These are phyloP conservation scores for Chrysanthemum lavandulifolium DNA, from an alignment of 129 eudicot species.

Conservation along the genomic window DNA sequence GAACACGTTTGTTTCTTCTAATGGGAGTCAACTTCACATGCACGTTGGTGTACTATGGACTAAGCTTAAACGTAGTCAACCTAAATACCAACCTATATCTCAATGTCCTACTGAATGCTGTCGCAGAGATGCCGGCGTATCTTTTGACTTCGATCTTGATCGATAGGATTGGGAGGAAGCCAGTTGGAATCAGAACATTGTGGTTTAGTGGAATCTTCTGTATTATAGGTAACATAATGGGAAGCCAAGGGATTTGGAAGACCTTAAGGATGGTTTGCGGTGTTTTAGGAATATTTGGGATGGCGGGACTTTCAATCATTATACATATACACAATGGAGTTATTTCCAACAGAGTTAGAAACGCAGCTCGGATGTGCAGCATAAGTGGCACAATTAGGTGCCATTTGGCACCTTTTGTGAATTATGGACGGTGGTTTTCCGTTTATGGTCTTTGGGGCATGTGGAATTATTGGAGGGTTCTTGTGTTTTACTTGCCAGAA, in stretches of 20 bases:
- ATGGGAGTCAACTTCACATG: too few relatives aligned
- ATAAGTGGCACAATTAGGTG: slow-evolving; percentile 71
- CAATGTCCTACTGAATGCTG: too few relatives aligned
- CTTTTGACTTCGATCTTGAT: too few relatives aligned
- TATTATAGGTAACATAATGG: slow-evolving; percentile 48
- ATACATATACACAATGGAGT: slow-evolving; percentile 72
- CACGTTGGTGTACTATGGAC: too few relatives aligned
- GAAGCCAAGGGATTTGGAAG: slow-evolving; percentile 50
- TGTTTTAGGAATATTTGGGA: slow-evolving; percentile 80
- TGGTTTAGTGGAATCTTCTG: too few relatives aligned
- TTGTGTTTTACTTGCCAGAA: slow-evolving; percentile 67
- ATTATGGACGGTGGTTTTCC: slow-evolving; percentile 52
- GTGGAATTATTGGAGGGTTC: slow-evolving; percentile 66
- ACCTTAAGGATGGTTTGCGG: slow-evolving; percentile 59
- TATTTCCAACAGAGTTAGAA: slow-evolving; percentile 92
- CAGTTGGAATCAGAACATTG: too few relatives aligned
- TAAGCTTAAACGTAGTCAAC: too few relatives aligned
- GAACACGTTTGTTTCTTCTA: too few relatives aligned
- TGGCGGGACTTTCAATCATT: slow-evolving; percentile 78
- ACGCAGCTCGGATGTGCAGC: slow-evolving; percentile 75
- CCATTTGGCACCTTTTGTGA: slow-evolving; percentile 64
- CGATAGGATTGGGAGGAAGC: too few relatives aligned
- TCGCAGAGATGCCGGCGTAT: too few relatives aligned
- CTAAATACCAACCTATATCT: too few relatives aligned
- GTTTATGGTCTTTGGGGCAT: slow-evolving; percentile 62